Evolutionary conservation across 2,329 filamentous ascomycete genomes (phyloP).

Genomic region (Xylogone sp.): DNA sequence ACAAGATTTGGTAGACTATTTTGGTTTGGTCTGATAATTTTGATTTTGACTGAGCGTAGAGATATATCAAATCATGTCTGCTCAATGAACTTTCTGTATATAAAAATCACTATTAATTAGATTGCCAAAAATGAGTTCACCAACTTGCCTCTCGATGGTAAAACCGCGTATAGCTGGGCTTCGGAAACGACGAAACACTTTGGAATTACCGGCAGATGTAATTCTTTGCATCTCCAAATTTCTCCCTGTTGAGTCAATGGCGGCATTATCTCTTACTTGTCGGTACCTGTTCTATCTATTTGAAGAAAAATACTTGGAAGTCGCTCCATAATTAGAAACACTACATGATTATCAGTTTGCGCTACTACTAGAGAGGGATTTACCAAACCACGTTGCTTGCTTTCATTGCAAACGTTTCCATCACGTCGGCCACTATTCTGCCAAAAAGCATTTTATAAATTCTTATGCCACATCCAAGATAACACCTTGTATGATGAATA

Average conservation of each 20-base stretch:
- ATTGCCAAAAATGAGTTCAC: background rate
- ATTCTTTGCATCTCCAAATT: slow-evolving; percentile 5
- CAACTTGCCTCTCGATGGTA: background rate
- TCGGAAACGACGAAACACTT: slow-evolving; percentile 5
- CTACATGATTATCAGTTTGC: slow-evolving; percentile 1
- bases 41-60: background rate
- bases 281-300: background rate
- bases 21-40: background rate
- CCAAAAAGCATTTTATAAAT: background rate
- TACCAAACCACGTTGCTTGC: slow-evolving; percentile 9
- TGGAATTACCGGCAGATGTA: slow-evolving; percentile 7
- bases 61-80: background rate
- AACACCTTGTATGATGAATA: background rate
- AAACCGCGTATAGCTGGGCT: background rate
- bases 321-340: background rate
- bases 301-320: background rate
- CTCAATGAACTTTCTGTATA: background rate
- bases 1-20: background rate
- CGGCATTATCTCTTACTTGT: background rate
- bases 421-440: background rate
- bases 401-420: slow-evolving; percentile 9
- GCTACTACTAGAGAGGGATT: slow-evolving; percentile 5
- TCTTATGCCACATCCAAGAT: background rate
- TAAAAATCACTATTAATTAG: background rate
- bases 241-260: slow-evolving; percentile 6